Conservation (phyloP, 768 basidiomycete species). For the Lanmaoa pseudosensibilis region DNA sequence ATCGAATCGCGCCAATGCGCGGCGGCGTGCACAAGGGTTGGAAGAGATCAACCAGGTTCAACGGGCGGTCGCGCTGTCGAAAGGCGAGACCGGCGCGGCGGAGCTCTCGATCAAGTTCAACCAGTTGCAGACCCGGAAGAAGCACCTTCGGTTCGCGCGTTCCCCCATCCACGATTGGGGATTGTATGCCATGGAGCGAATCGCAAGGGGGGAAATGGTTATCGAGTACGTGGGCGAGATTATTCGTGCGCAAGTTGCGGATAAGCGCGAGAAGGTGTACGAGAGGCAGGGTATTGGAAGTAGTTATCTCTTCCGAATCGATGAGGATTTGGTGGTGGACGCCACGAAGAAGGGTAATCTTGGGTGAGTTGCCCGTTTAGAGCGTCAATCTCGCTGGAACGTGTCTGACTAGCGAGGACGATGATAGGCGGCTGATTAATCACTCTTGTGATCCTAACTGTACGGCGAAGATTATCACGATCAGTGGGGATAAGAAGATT, state of each 20-base stretch:
- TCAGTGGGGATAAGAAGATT: constrained; percentile 94
- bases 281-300: constrained; percentile 97
- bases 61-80: constrained; percentile 70
- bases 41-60: constrained; percentile 95
- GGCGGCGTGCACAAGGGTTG: constrained; percentile 86
- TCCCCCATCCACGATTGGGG: constrained; percentile 99
- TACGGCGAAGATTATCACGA: constrained; percentile 88
- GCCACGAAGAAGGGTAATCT: constrained; percentile 99
- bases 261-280: constrained; percentile 95
- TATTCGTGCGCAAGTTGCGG: constrained; percentile 92
- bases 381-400: background rate
- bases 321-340: constrained; percentile 97
- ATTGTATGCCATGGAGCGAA: constrained; percentile 95
- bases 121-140: constrained; percentile 96
- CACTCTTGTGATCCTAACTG: constrained; percentile 97
- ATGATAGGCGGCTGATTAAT: constrained; percentile 87
- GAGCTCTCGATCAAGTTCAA: constrained; percentile 94
- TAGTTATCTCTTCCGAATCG: constrained; percentile 96
- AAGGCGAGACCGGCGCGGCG: constrained; percentile 67
- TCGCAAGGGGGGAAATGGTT: constrained; percentile 94
- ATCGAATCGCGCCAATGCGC: constrained; percentile 89
- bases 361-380: constrained; percentile 57
- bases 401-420: constrained; percentile 10
- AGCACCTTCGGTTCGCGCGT: constrained; percentile 91
- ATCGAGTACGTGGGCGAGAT: constrained; percentile 99